These are phyloP conservation scores for Penicillium lagena DNA, from an alignment of 495 filamentous ascomycete species.

Conservation along the genomic window DNA sequence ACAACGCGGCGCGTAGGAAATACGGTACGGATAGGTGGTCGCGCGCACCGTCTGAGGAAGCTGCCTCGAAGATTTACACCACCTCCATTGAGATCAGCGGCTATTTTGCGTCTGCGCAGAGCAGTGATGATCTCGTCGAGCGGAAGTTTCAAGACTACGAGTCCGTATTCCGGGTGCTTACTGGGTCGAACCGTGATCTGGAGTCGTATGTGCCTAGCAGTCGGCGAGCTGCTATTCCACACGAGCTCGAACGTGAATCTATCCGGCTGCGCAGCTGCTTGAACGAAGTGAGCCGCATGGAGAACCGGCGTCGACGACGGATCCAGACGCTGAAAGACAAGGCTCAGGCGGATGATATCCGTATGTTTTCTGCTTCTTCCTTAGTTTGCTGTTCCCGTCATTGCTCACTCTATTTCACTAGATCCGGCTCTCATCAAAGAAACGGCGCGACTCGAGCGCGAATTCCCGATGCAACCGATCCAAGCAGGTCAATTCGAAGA, in stretches of 20 bases:
- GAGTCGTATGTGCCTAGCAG: slow-evolving; percentile 87
- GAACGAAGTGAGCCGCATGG: slow-evolving; percentile 76
- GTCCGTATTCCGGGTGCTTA: slow-evolving; percentile 64
- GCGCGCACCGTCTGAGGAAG: slow-evolving; percentile 59
- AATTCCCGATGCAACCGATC: slow-evolving; percentile 76
- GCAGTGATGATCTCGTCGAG: slow-evolving; percentile 74
- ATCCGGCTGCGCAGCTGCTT: slow-evolving; percentile 65
- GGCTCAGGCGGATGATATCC: slow-evolving; percentile 83
- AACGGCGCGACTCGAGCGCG: slow-evolving; percentile 76
- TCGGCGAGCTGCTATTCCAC: slow-evolving; percentile 67
- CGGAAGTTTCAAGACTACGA: slow-evolving; percentile 74
- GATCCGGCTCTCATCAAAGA: slow-evolving; percentile 70
- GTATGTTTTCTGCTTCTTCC: slow-evolving; percentile 29
- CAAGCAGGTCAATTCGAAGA: slow-evolving; percentile 84
- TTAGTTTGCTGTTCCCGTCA: neutral
- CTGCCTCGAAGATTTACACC: slow-evolving; percentile 67
- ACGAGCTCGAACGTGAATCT: slow-evolving; percentile 72
- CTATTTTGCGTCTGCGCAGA: slow-evolving; percentile 79
- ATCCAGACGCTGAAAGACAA: slow-evolving; percentile 72
- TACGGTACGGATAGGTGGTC: slow-evolving; percentile 87
- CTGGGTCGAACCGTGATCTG: slow-evolving; percentile 69
- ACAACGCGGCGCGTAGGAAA: slow-evolving; percentile 64
- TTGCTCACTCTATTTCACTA: slow-evolving; percentile 12
- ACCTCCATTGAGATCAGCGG: slow-evolving; percentile 75
- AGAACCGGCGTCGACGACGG: slow-evolving; percentile 67